Evolutionary conservation across 208 protist genomes (phyloP).

Genomic region (Herpetomonas muscarum): DNA sequence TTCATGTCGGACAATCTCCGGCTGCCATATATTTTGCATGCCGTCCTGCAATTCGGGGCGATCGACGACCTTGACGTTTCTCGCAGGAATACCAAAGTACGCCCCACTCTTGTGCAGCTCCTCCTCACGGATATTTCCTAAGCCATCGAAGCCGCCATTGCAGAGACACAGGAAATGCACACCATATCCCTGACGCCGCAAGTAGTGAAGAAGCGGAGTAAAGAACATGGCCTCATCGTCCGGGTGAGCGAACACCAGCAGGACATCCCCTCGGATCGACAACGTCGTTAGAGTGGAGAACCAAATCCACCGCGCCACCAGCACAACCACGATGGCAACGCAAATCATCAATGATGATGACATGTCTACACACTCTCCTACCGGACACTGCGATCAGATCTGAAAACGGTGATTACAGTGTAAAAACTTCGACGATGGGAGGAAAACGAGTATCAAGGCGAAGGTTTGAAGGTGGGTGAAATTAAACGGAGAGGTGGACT

Average conservation of each 20-base stretch:
- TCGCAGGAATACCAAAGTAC: conserved; percentile 58
- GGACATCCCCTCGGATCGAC: conserved; percentile 68
- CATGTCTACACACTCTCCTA: neutral
- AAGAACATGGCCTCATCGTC: conserved; percentile 94
- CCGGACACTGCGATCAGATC: no score
- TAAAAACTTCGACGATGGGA: no score
- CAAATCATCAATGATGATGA: conserved; percentile 1
- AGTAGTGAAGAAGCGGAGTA: conserved; percentile 56
- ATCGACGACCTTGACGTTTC: conserved; percentile 71
- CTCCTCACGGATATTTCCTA: conserved; percentile 68
- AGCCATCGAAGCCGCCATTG: conserved; percentile 81
- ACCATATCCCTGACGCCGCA: conserved; percentile 28
- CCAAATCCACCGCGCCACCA: conserved; percentile 49
- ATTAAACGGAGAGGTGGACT: no score
- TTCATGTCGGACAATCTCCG: conserved; percentile 39
- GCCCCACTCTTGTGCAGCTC: conserved; percentile 87
- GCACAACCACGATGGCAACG: conserved; percentile 16
- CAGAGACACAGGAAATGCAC: conserved; percentile 94
- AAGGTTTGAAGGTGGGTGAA: no score
- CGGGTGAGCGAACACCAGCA: conserved; percentile 89
- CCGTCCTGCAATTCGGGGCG: conserved; percentile 87
- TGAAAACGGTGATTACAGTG: no score
- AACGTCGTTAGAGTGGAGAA: conserved; percentile 13
- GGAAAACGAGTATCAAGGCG: no score
- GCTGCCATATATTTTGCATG: conserved; percentile 63